Evolutionary conservation across 1,284 basidiomycete species (phyloP).

Genomic region (Cutaneotrichosporon dermatis): DNA sequence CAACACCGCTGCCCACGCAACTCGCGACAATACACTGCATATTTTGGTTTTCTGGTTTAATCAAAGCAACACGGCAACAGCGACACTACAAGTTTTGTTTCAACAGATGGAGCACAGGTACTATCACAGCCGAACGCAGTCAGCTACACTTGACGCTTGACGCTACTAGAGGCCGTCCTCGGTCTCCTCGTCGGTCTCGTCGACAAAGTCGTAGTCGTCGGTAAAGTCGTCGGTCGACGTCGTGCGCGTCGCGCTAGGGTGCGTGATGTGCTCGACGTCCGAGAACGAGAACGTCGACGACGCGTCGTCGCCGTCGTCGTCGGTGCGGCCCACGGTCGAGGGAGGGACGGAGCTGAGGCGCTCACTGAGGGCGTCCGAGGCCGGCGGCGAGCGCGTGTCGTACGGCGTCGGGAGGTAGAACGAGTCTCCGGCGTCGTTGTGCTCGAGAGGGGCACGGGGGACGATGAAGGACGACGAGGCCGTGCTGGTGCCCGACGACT

Average conservation of each 20-base stretch:
- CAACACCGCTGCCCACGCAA: too few species aligned
- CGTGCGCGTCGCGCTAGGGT: neutral
- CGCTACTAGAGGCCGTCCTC: slow-evolving; percentile 16
- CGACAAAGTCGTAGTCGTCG: slow-evolving; percentile 21
- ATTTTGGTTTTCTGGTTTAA: neutral
- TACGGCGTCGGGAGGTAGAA: slow-evolving; percentile 12
- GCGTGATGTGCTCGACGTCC: slow-evolving; percentile 10
- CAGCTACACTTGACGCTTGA: neutral
- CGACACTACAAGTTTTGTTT: neutral
- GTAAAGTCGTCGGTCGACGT: slow-evolving; percentile 6
- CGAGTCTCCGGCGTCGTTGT: slow-evolving; percentile 5
- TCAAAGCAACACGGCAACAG: neutral
- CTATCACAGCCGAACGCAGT: neutral
- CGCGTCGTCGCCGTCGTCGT: slow-evolving; percentile 18
- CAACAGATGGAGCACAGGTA: neutral
- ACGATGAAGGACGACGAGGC: slow-evolving; percentile 33
- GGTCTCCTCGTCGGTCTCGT: slow-evolving; percentile 21
- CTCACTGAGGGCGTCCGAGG: slow-evolving; percentile 10
- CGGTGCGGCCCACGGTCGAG: slow-evolving; percentile 12
- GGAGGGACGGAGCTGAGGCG: slow-evolving; percentile 9
- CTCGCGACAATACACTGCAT: neutral
- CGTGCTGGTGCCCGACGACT: slow-evolving; percentile 22
- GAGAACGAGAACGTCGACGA: slow-evolving; percentile 18
- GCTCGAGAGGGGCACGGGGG: slow-evolving; percentile 17
- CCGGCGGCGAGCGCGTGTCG: slow-evolving; percentile 5